Percentiles rank a stretch among this genome's conserved stretches.
These are phyloP conservation scores for Ogataea trehaloabstinens DNA, from an alignment of 805 yeast genomes.

Conservation along the genomic window DNA sequence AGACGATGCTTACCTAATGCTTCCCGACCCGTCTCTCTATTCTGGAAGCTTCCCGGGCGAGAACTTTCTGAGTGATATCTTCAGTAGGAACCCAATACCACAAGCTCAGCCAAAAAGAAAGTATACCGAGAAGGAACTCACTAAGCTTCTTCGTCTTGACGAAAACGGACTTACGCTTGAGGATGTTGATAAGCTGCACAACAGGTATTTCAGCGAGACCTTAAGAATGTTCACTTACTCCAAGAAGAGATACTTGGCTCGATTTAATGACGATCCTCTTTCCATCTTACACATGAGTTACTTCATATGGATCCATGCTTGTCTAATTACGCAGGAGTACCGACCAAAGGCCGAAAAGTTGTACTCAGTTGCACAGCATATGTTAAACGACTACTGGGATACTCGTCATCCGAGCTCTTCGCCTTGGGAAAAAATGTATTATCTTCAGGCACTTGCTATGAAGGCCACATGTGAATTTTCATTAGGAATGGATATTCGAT, in stretches of 20 bases:
- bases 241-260: constrained; percentile 18
- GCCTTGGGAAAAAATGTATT: constrained; percentile 22
- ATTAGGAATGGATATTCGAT: constrained; percentile 24
- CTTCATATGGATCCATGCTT: constrained; percentile 23
- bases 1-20: not conserved
- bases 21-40: not conserved
- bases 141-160: constrained; percentile 9
- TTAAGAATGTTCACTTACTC: constrained; percentile 18
- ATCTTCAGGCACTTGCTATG: constrained; percentile 24
- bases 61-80: not conserved
- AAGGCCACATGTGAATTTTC: constrained; percentile 28
- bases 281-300: constrained; percentile 20
- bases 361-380: constrained; percentile 16
- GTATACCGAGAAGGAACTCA: constrained; percentile 9
- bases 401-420: constrained; percentile 8
- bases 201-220: constrained; percentile 11
- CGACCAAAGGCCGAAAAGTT: constrained; percentile 15
- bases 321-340: constrained; percentile 18
- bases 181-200: constrained; percentile 23
- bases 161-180: constrained; percentile 19
- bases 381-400: constrained; percentile 21
- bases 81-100: not conserved
- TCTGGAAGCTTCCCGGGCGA: not conserved
- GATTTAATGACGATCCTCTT: constrained; percentile 19
- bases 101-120: not conserved